phyloP scores from a whole-genome alignment of 805 yeast genomes.

The Scheffersomyces coipomensis region DNA sequence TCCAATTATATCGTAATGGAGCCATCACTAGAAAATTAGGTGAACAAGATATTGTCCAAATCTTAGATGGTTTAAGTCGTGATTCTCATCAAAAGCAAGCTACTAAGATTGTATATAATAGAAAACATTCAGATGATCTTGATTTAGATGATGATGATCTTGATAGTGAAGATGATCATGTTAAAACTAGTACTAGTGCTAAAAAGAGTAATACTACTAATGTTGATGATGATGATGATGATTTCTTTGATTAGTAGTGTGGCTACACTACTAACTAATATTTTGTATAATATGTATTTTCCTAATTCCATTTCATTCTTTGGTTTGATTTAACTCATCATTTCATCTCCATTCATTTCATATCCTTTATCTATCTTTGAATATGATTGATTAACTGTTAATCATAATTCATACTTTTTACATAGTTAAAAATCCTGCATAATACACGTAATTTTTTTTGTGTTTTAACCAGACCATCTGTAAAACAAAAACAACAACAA shows the following conservation, averaged over 20 bases:
- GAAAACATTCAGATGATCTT: constrained; percentile 42
- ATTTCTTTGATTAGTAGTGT: constrained; percentile 9
- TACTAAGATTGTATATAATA: constrained; percentile 61
- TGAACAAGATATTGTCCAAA: constrained; percentile 79
- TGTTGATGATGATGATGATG: constrained; percentile 26
- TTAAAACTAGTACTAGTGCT: too few species aligned
- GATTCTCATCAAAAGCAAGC: constrained; percentile 59
- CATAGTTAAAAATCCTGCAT: too few species aligned
- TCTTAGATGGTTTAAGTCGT: constrained; percentile 78
- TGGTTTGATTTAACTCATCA: constrained; percentile 1
- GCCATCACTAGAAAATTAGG: constrained; percentile 69
- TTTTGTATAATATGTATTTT: too few species aligned
- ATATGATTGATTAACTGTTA: too few species aligned
- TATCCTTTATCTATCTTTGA: too few species aligned
- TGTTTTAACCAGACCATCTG: too few species aligned
- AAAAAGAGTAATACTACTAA: constrained; percentile 42
- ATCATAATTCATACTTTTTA: too few species aligned
- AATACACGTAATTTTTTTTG: too few species aligned
- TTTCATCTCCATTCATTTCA: too few species aligned
- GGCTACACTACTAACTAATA: too few species aligned
- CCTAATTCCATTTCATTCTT: background rate
- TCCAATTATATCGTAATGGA: constrained; percentile 73
- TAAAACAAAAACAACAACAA: too few species aligned
- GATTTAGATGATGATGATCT: constrained; percentile 28
- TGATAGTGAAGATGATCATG: too few species aligned